Percentiles rank a stretch among this genome's conserved stretches.
phyloP scores from a whole-genome alignment of 495 filamentous ascomycete genomes.

The Xylaria flabelliformis region DNA sequence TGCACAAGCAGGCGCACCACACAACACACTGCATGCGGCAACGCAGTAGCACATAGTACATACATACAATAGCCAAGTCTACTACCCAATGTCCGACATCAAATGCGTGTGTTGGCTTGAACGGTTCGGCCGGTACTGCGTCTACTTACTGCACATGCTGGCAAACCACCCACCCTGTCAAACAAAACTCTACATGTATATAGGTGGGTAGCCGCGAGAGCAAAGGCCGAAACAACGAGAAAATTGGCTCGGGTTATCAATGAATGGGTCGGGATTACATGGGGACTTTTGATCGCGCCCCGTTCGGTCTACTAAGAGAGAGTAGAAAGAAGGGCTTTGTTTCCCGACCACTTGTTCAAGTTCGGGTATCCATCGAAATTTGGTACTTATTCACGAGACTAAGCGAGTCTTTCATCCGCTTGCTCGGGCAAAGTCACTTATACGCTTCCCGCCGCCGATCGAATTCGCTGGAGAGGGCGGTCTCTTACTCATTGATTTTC shows the following conservation, averaged over 20 bases:
- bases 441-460: neutral
- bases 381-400: neutral
- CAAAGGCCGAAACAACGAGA: neutral
- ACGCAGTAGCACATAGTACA: no score
- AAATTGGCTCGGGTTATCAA: neutral
- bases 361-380: neutral
- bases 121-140: neutral
- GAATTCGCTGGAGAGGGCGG: neutral
- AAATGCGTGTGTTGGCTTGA: neutral
- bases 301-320: neutral
- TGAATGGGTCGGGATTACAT: neutral
- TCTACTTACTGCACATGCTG: neutral
- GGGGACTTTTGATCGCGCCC: neutral
- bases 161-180: neutral
- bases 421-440: neutral
- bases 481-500: neutral
- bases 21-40: neutral
- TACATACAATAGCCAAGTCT: no score
- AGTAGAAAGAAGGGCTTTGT: neutral
- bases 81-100: neutral
- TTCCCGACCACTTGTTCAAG: neutral
- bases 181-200: neutral
- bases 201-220: slow-evolving; percentile 12
- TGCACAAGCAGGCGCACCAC: neutral
- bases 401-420: neutral